Evolutionary conservation across 768 basidiomycete genomes (phyloP).

Genomic region (Mycena rosella): DNA sequence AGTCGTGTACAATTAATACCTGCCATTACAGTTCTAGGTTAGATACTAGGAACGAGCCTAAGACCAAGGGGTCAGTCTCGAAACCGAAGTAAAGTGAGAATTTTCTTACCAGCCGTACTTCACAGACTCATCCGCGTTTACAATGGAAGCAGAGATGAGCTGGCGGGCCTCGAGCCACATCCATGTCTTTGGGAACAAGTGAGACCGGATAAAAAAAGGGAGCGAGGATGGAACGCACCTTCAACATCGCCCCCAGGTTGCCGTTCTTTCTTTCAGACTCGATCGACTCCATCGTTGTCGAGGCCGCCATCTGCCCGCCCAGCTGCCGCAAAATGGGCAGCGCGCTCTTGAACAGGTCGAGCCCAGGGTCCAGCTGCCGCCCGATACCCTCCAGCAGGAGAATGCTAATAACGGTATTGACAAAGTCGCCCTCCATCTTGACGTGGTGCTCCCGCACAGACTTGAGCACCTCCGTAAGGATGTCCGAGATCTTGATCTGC

Average conservation of each 20-base stretch:
- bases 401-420: slow-evolving; percentile 97
- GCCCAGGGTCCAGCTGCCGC: slow-evolving; percentile 87
- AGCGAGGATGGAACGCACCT: slow-evolving; percentile 62
- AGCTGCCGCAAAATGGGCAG: slow-evolving; percentile 93
- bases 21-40: slow-evolving; percentile 12
- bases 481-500: slow-evolving; percentile 96
- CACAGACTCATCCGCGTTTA: slow-evolving; percentile 87
- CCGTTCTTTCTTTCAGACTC: slow-evolving; percentile 70
- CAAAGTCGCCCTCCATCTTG: slow-evolving; percentile 98
- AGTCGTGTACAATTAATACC: not conserved
- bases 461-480: slow-evolving; percentile 89
- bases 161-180: slow-evolving; percentile 93
- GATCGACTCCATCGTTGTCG: slow-evolving; percentile 62
- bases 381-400: slow-evolving; percentile 96
- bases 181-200: slow-evolving; percentile 74
- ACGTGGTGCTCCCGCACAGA: slow-evolving; percentile 94
- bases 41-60: slow-evolving; percentile 68
- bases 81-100: slow-evolving; percentile 6
- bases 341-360: slow-evolving; percentile 97
- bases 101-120: slow-evolving; percentile 86
- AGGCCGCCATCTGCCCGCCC: slow-evolving; percentile 90
- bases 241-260: slow-evolving; percentile 87
- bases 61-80: slow-evolving; percentile 31
- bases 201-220: slow-evolving; percentile 1
- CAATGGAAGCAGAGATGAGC: slow-evolving; percentile 81